These are phyloP conservation scores for Chaetomiaceae sp. DNA, from an alignment of 2,329 filamentous ascomycete genomes.

Conservation along the genomic window DNA sequence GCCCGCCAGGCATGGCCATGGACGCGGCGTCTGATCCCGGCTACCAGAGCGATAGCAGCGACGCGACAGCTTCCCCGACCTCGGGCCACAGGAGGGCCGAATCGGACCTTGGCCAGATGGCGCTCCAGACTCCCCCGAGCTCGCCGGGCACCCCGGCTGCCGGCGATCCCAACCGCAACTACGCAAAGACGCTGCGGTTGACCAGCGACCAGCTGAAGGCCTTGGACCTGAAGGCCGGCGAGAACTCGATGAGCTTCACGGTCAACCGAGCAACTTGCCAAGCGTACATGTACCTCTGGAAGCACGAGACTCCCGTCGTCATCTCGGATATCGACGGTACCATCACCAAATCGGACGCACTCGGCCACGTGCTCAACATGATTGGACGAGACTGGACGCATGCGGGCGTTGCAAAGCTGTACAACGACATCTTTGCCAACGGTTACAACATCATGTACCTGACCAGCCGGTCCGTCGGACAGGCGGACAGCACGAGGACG, in stretches of 20 bases:
- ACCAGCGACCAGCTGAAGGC: constrained; percentile 94
- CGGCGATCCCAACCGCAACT: constrained; percentile 75
- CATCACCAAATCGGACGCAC: constrained; percentile 93
- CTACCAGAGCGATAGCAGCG: constrained; percentile 86
- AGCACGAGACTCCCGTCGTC: constrained; percentile 83
- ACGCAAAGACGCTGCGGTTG: constrained; percentile 91
- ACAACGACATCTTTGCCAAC: constrained; percentile 90
- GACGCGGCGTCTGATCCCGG: constrained; percentile 90
- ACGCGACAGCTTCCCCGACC: constrained; percentile 47
- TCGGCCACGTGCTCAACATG: constrained; percentile 93
- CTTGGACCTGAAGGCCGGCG: constrained; percentile 74
- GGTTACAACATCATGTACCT: constrained; percentile 99
- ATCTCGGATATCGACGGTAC: constrained; percentile 99
- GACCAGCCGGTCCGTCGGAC: constrained; percentile 88
- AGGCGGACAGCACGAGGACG: constrained; percentile 82
- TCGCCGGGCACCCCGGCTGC: constrained; percentile 62
- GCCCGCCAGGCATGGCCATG: constrained; percentile 52
- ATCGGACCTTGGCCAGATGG: constrained; percentile 55
- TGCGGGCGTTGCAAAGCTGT: constrained; percentile 91
- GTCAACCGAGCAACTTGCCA: constrained; percentile 92
- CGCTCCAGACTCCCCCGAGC: constrained; percentile 61
- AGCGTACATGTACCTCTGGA: constrained; percentile 93
- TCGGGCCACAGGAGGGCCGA: constrained; percentile 60
- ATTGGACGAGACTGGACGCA: constrained; percentile 98
- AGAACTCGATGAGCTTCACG: constrained; percentile 92